Base-by-base conservation (phyloP, 164 flowering plant species). In the Magnolia changhungtana region DNA sequence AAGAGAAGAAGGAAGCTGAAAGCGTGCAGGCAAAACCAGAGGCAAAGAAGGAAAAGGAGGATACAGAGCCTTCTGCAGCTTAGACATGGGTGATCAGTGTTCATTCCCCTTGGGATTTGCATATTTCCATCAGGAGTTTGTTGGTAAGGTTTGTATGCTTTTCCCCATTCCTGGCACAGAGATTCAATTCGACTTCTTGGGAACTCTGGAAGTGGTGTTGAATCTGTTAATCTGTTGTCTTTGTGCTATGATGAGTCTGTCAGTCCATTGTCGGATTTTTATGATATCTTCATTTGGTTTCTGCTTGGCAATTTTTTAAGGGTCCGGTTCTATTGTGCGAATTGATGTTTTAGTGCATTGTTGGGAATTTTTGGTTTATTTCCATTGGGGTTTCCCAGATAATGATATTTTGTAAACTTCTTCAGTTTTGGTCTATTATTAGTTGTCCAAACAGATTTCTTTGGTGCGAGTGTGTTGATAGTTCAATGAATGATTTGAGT, bases 11-110 rank as follows among this genome's bases (percentile, higher is more conserved):
- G 2, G 55, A 50, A 16, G 52, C 61, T 20, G 63, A 51, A 13
- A 74, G 45, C 10, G 45, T 58, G 52, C 71, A 73, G 51, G 61
- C 61, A 11, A 71, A 71, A 66, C 71, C 74, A 51, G 73, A 77
- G 19, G 77, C 45, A 1, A 71, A 77, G 55, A 83, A 83, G 78
- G 74, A 37, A 37, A 65, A 21, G 37, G 45, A 37, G 45, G 45
- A 78, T 69, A 78, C 71, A 13, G 50, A 68, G 71, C 50, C 71
- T 24, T 68, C 71, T 37, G 29, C 49, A 27, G 71, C 71, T 37
- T 68, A 55, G 18, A 11, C 4, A 16, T 55, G 61, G 61, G 19
- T 37, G 61, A 11, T 55, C 61, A 16, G 16, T 37, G 13, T 55
- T 55, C 61, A 55, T 11, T 55, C 61, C 45, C 45, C 45, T 37